A percentile compares a stretch with the other conserved stretches of the same genome.
These are phyloP conservation scores for Sonneratia caseolaris DNA, from an alignment of 345 rosid species.

Conservation along the genomic window DNA sequence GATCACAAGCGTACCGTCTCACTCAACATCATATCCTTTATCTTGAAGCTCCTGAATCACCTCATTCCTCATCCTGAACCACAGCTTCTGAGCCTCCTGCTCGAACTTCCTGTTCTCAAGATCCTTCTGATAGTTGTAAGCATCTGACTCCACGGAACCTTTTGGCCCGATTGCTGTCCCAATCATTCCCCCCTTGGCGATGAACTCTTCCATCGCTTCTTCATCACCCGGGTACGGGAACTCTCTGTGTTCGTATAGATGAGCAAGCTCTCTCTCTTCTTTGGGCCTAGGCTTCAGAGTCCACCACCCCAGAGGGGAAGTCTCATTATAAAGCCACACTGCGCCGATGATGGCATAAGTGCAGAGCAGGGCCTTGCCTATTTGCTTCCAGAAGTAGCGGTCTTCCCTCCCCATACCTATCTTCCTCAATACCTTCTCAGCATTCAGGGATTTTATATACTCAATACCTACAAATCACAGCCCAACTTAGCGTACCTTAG, in stretches of 20 bases:
- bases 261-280: slow-evolving; percentile 71
- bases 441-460: slow-evolving; percentile 39
- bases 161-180: slow-evolving; percentile 70
- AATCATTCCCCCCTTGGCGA: slow-evolving; percentile 68
- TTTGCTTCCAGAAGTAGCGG: slow-evolving; percentile 64
- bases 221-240: slow-evolving; percentile 83
- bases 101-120: slow-evolving; percentile 67
- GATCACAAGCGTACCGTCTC: neutral
- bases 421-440: slow-evolving; percentile 50
- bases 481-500: neutral
- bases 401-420: slow-evolving; percentile 65
- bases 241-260: slow-evolving; percentile 64
- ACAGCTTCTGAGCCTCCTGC: slow-evolving; percentile 64
- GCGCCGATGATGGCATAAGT: slow-evolving; percentile 59
- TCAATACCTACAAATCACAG: slow-evolving; percentile 30
- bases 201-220: slow-evolving; percentile 85
- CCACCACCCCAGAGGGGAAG: slow-evolving; percentile 92
- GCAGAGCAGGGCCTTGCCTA: slow-evolving; percentile 69
- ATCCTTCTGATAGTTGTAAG: slow-evolving; percentile 39
- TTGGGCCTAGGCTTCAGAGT: slow-evolving; percentile 74
- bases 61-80: slow-evolving; percentile 88
- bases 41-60: slow-evolving; percentile 74
- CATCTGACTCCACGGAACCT: slow-evolving; percentile 48
- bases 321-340: slow-evolving; percentile 70
- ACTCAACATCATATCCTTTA: slow-evolving; percentile 67